Evolutionary conservation across 2,329 filamentous ascomycete species (phyloP).

Genomic region (Trichophyton verrucosum): DNA sequence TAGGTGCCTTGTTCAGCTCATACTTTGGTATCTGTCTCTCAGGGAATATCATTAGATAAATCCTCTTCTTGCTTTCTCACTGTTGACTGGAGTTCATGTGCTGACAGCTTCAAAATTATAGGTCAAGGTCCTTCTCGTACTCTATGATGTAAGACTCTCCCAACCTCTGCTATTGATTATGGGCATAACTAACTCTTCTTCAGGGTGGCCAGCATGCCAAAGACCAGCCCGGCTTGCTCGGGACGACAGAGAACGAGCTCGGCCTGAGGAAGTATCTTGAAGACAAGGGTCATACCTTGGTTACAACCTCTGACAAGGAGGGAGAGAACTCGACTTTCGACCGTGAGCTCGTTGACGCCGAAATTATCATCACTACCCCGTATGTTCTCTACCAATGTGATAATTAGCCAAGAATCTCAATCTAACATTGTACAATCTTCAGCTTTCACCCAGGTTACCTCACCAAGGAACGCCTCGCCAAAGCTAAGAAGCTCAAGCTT

Average conservation of each 20-base stretch:
- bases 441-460: constrained; percentile 98
- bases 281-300: constrained; percentile 86
- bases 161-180: neutral
- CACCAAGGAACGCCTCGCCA: constrained; percentile 86
- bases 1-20: constrained; percentile 18
- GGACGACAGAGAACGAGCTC: constrained; percentile 96
- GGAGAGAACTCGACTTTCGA: constrained; percentile 87
- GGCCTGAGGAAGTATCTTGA: constrained; percentile 96
- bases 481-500: constrained; percentile 98
- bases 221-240: constrained; percentile 77
- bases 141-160: constrained; percentile 64
- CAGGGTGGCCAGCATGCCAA: constrained; percentile 71
- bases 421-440: constrained; percentile 3
- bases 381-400: constrained; percentile 32
- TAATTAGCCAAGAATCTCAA: neutral
- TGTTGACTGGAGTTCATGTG: constrained; percentile 43
- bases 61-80: constrained; percentile 17
- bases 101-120: constrained; percentile 59
- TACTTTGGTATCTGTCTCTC: constrained; percentile 19
- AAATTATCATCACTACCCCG: constrained; percentile 99
- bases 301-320: constrained; percentile 98
- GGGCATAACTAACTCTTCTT: constrained; percentile 5
- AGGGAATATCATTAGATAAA: neutral
- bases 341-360: constrained; percentile 87
- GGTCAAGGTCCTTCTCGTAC: constrained; percentile 90